Evolutionary conservation across 2,329 filamentous ascomycete species (phyloP).

Genomic region (Leptodontidium sp.): DNA sequence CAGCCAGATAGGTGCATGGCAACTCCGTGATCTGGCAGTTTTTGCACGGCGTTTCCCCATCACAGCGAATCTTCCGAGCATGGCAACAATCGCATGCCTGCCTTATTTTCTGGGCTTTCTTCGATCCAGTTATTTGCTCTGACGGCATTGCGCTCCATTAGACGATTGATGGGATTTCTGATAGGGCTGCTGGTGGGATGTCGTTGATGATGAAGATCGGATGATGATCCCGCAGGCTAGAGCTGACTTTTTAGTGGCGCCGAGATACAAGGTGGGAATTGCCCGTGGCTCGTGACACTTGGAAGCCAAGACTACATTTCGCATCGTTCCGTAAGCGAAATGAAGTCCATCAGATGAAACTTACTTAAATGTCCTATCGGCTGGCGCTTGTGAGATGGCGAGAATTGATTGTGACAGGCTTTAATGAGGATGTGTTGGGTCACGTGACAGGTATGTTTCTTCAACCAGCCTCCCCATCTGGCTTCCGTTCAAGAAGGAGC

Average conservation of each 20-base stretch:
- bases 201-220: conserved; percentile 15
- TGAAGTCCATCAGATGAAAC: too few species aligned
- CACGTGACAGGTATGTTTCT: too few species aligned
- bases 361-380: too few species aligned
- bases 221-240: neutral
- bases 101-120: conserved; percentile 32
- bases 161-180: neutral
- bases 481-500: too few species aligned
- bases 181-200: conserved; percentile 8
- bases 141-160: conserved; percentile 26
- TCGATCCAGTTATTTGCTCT: conserved; percentile 1
- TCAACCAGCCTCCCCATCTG: too few species aligned
- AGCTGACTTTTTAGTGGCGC: neutral
- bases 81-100: conserved; percentile 48
- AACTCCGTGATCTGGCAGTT: conserved; percentile 39
- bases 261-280: neutral
- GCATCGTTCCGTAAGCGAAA: too few species aligned
- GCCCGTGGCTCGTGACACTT: neutral
- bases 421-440: too few species aligned
- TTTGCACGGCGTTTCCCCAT: conserved; percentile 42
- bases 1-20: conserved; percentile 45
- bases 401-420: too few species aligned
- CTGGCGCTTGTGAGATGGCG: too few species aligned
- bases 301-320: too few species aligned
- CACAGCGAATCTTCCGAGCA: conserved; percentile 45